Base-by-base conservation (phyloP, 345 rosid genomes). In the Moricandia moricandioides region DNA sequence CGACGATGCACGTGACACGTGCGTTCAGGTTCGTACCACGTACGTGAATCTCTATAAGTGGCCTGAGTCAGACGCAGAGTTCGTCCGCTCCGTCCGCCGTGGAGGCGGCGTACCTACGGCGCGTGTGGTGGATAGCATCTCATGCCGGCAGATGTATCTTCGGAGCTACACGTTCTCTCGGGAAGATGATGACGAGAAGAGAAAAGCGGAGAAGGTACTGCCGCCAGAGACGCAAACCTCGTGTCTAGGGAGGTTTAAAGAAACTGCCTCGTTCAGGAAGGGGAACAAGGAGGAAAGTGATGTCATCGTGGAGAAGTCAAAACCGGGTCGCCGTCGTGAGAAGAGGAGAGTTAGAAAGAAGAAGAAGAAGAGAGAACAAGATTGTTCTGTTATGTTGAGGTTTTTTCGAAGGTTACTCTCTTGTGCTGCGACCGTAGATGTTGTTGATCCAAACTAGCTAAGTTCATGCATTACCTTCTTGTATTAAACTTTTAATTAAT, bases 151-250 rank as follows among this genome's bases (percentile, higher is more conserved):
- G 78, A 87, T 87, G 82, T 92, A 88, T 72, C 82, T 92, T 3
- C 84, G 96, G 52, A 92, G 96, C 88, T 92, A 92, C 80, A 85
- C 91, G 2, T 92, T 92, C 63, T 84, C 91, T 13, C 75, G 87
- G 59, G 84, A 87, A 55, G 90, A 86, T 14, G 90, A 86, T 14
- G 69, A 62, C 12, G 72, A 67, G 29, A 62, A 73, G 47, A 78
- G 43, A 14, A 72, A 66, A n/a, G 4, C 58, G n/a, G 65, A 40
- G 57, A 68, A 62, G 9, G 30, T 56, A 10, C 1, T 35, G 30
- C 62, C 59, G 37, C 29, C 77, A 18, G 43, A 7, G 52, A 65
- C 33, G 35, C 69, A 31, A 49, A 24, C 73, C 17, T 70, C 77
- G 74, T 87, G 91, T 18, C 73, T 86, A 13, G 84, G 90, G 6